A percentile compares a stretch with the other conserved stretches of the same genome.
Conservation (phyloP, 345 rosid species). For the Pistacia atlantica region DNA sequence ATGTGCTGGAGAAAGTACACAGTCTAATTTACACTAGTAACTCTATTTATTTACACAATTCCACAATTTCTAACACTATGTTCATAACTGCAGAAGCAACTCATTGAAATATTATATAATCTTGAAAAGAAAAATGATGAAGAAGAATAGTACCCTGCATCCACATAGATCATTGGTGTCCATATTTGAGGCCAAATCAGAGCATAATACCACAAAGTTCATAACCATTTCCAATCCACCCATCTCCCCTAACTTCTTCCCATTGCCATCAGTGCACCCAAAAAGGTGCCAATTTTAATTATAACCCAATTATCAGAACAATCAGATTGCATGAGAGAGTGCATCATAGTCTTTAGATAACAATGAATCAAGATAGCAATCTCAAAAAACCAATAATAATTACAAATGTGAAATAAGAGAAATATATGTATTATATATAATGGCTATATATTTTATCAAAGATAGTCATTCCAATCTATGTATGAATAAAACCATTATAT, state of each 20-base stretch:
- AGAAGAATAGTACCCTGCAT: not conserved
- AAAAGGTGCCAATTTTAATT: not conserved
- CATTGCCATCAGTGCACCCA: not conserved
- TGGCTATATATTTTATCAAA: conserved; percentile 32
- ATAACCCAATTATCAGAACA: conserved; percentile 1
- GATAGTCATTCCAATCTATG: conserved; percentile 32
- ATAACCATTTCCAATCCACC: not conserved
- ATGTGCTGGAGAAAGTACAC: no score
- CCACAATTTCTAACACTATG: no score
- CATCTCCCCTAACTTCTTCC: not conserved
- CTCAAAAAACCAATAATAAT: not conserved
- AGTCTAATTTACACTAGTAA: not conserved
- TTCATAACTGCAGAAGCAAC: not conserved
- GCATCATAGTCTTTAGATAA: not conserved
- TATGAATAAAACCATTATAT: conserved; percentile 36
- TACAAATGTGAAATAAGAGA: not conserved
- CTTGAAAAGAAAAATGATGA: not conserved
- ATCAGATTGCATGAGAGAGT: not conserved
- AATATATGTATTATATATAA: conserved; percentile 4
- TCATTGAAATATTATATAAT: not conserved
- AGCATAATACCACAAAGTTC: not conserved
- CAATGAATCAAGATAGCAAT: conserved; percentile 5
- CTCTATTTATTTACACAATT: not conserved
- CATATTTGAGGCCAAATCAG: not conserved
- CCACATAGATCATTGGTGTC: not conserved